phyloP scores from a whole-genome alignment of 345 rosid species.

The Populus pruinosa region DNA sequence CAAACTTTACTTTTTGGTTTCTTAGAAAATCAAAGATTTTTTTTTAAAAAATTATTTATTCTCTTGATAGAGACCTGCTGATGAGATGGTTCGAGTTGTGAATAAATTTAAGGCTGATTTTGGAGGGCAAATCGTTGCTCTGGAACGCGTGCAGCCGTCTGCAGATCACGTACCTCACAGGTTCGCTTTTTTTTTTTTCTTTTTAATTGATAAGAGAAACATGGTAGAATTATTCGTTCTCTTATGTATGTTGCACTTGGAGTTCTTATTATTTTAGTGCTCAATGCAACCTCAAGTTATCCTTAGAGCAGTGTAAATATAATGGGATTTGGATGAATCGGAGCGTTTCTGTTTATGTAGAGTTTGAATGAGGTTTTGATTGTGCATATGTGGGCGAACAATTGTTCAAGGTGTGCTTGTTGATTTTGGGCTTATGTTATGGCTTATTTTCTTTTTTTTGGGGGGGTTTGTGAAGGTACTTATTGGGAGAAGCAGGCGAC shows the following conservation, averaged over 20 bases:
- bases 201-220: not conserved
- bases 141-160: slow-evolving; percentile 94
- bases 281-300: too few species aligned
- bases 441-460: slow-evolving; percentile 1
- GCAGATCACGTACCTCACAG: slow-evolving; percentile 94
- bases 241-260: not conserved
- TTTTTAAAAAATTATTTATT: not conserved
- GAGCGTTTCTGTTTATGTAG: too few species aligned
- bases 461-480: slow-evolving; percentile 51
- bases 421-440: not conserved
- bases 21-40: not conserved
- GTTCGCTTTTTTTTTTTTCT: slow-evolving; percentile 27
- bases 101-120: slow-evolving; percentile 93
- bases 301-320: too few species aligned
- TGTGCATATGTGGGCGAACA: not conserved
- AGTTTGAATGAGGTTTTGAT: not conserved
- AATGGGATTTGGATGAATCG: too few species aligned
- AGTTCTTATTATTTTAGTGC: too few species aligned
- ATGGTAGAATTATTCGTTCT: not conserved
- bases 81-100: slow-evolving; percentile 83
- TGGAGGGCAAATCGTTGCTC: slow-evolving; percentile 80
- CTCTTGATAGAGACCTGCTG: slow-evolving; percentile 64
- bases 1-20: not conserved
- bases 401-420: not conserved
- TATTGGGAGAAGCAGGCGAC: slow-evolving; percentile 93